These are phyloP conservation scores for Zopfia rhizophila DNA, from an alignment of 2,329 filamentous ascomycete genomes.

Conservation along the genomic window DNA sequence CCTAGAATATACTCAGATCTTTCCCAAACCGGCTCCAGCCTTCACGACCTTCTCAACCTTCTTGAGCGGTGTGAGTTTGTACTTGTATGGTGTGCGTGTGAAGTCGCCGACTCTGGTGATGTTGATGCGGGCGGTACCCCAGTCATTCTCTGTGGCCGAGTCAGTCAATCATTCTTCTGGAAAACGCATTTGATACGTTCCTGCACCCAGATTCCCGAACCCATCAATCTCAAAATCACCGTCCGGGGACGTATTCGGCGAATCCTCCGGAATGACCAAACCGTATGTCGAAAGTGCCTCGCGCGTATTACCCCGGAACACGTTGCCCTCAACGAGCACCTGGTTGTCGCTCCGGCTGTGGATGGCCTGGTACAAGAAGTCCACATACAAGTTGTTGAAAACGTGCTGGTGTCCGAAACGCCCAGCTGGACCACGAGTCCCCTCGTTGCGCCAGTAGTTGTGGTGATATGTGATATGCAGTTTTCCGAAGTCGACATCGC, in stretches of 20 bases:
- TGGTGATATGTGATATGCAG: slow-evolving; percentile 73
- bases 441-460: slow-evolving; percentile 73
- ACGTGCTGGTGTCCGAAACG: slow-evolving; percentile 74
- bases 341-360: slow-evolving; percentile 59
- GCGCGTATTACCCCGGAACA: slow-evolving; percentile 59
- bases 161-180: background rate
- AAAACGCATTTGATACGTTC: slow-evolving; percentile 55
- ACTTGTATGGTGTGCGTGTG: slow-evolving; percentile 61
- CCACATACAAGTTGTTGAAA: slow-evolving; percentile 62
- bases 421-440: slow-evolving; percentile 70
- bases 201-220: slow-evolving; percentile 64
- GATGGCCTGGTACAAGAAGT: slow-evolving; percentile 53
- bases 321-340: slow-evolving; percentile 58
- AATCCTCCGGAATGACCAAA: slow-evolving; percentile 65
- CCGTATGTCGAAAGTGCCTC: slow-evolving; percentile 66
- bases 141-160: slow-evolving; percentile 56
- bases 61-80: slow-evolving; percentile 59
- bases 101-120: slow-evolving; percentile 64
- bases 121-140: slow-evolving; percentile 60
- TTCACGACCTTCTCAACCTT: slow-evolving; percentile 56
- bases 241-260: slow-evolving; percentile 64
- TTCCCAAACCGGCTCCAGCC: slow-evolving; percentile 60
- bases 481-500: slow-evolving; percentile 67
- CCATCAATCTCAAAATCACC: slow-evolving; percentile 66
- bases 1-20: slow-evolving; percentile 46